These are phyloP conservation scores for Sphaerobolus stellatus DNA, from an alignment of 1,284 basidiomycete genomes.

Conservation along the genomic window DNA sequence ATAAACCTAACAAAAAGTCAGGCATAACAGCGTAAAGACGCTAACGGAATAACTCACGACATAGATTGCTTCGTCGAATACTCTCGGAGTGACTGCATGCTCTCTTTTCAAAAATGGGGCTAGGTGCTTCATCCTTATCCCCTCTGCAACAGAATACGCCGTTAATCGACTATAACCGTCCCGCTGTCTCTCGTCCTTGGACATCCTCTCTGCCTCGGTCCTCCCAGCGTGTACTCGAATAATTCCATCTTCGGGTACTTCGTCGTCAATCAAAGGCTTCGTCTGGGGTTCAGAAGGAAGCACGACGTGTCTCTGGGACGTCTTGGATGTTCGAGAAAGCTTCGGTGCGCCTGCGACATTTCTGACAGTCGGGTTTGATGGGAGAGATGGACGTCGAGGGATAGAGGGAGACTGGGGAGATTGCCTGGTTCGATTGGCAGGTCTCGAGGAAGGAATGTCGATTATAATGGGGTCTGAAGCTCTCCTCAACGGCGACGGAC, in stretches of 20 bases:
- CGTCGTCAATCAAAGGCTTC: constrained; percentile 61
- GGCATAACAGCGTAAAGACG: constrained; percentile 8
- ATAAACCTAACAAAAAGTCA: constrained; percentile 62
- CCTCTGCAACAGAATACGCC: constrained; percentile 85
- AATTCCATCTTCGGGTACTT: constrained; percentile 43
- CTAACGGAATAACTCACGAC: constrained; percentile 57
- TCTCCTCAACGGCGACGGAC: background rate
- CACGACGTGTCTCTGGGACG: constrained; percentile 87
- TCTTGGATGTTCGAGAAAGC: constrained; percentile 84
- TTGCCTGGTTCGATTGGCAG: too few species aligned
- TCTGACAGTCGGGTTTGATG: background rate
- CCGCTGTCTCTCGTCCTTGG: constrained; percentile 69
- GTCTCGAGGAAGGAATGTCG: constrained; percentile 4
- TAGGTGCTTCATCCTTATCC: constrained; percentile 77
- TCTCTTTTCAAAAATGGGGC: constrained; percentile 87
- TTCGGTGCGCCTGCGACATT: constrained; percentile 30
- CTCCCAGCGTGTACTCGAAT: constrained; percentile 50
- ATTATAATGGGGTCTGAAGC: background rate
- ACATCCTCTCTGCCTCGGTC: constrained; percentile 79
- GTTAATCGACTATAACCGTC: constrained; percentile 78
- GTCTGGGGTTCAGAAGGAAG: constrained; percentile 91
- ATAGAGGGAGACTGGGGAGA: constrained; percentile 1
- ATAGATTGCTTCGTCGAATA: constrained; percentile 93
- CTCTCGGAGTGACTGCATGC: constrained; percentile 85
- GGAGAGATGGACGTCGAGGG: background rate